phyloP scores from a whole-genome alignment of 495 filamentous ascomycete species.

The Delitschia confertaspora region DNA sequence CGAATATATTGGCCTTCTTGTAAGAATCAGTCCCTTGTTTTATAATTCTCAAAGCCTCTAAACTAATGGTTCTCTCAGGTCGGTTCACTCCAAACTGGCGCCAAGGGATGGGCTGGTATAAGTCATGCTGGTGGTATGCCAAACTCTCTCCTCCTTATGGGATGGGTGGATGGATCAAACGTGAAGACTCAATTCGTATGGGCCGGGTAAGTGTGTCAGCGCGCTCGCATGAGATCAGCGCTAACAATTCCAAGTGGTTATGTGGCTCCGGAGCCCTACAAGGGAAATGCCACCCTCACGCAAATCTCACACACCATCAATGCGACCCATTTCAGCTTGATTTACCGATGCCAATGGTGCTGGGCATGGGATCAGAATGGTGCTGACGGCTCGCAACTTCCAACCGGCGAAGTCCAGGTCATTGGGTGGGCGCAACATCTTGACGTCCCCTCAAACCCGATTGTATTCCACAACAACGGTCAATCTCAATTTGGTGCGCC shows the following conservation, averaged over 20 bases:
- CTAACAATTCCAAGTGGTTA: conserved; percentile 39
- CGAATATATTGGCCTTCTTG: conserved; percentile 50
- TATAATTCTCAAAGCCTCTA: conserved; percentile 22
- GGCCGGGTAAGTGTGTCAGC: conserved; percentile 30
- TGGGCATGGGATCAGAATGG: conserved; percentile 48
- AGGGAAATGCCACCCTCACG: conserved; percentile 47
- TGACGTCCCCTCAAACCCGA: conserved; percentile 2
- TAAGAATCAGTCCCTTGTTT: conserved; percentile 11
- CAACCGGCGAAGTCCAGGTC: conserved; percentile 21
- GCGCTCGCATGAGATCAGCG: neutral
- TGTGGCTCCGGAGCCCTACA: conserved; percentile 47
- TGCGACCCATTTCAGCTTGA: conserved; percentile 44
- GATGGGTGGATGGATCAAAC: conserved; percentile 43
- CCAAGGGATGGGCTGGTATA: conserved; percentile 49
- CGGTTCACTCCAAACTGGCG: conserved; percentile 14
- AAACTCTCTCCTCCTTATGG: conserved; percentile 48
- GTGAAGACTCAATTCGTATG: conserved; percentile 51
- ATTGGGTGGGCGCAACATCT: conserved; percentile 28
- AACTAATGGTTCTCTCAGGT: neutral
- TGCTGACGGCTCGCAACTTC: conserved; percentile 36
- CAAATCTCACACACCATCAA: conserved; percentile 51
- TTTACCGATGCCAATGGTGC: conserved; percentile 58
- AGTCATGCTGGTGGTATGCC: conserved; percentile 52
- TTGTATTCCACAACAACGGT: conserved; percentile 27
- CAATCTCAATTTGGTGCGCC: conserved; percentile 39